Base-by-base conservation (phyloP, 1,139 yeast species). In the Debaryomyces nepalensis region DNA sequence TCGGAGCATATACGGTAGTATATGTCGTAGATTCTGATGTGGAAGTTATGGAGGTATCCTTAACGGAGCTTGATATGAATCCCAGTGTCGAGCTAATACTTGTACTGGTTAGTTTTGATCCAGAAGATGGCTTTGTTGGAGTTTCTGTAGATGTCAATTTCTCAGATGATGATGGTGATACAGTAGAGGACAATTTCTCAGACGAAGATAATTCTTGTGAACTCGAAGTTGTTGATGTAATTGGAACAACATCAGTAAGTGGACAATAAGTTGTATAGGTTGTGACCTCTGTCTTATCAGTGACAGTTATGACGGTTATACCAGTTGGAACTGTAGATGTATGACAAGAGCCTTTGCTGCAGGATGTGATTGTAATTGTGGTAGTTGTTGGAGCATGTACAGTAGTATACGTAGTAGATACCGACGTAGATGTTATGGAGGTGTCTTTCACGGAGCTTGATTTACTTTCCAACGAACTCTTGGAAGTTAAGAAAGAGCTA, bases 241-340 rank as follows among this genome's bases (percentile, higher is more conserved):
- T 15, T 4, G 37, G 19, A 6, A 24, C 34, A n/a, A 36, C 36
- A 10, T 39, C 27, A n/a, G 59, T 47, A 45, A 55, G 45, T 22
- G 64, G 64, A 46, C 64, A 61, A 51, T 52, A 59, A 15, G 68
- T 59, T 33, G 64, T 57, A 51, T 55, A 57, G 14, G 54, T 44
- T 16, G 63, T 54, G 36, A 45, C 39, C 22, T 38, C 39, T 7
- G 39, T 41, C 7, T 46, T 42, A 11, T 26, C 33, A n/a, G 51
- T 48, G 32, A 42, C 40, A 10, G 52, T 49, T 3, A 40, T 38
- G 4, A 41, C 37, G 11, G 32, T 42, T 12, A 41, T 37, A 26
- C 68, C 68, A 8, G 70, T 61, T 30, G 65, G 51, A 21, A 56
- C 54, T 26, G 63, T 49, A 35, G 53, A 54, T 37, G 62, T 40